Evolutionary conservation across 73 alveolate species (phyloP).

Genomic region (Paraurostyla sp.): DNA sequence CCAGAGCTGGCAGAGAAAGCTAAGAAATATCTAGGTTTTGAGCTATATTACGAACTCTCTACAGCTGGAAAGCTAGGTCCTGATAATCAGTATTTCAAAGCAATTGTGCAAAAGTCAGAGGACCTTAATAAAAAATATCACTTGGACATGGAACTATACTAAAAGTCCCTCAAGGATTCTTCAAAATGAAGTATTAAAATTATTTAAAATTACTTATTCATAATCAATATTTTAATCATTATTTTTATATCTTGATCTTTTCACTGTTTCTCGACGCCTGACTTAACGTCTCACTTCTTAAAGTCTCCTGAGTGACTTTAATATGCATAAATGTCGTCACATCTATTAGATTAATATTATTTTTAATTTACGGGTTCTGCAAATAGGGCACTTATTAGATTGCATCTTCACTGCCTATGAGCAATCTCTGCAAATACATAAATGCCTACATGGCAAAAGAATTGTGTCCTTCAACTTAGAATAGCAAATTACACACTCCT

Average conservation of each 20-base stretch:
- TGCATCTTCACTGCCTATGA: constrained; percentile 30
- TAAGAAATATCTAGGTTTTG: constrained; percentile 51
- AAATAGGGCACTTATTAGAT: constrained; percentile 46
- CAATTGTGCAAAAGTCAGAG: not conserved
- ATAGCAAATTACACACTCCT: constrained; percentile 51
- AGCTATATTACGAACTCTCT: constrained; percentile 30
- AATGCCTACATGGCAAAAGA: constrained; percentile 42
- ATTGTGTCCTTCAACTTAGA: constrained; percentile 8
- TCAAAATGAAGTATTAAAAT: not conserved
- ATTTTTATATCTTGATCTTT: not conserved
- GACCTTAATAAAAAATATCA: constrained; percentile 15
- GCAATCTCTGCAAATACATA: constrained; percentile 38
- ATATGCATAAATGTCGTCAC: constrained; percentile 43
- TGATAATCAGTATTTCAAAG: not conserved
- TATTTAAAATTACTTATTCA: not conserved
- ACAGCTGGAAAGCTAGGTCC: not conserved
- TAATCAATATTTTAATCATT: not conserved
- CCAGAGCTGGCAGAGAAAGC: constrained; percentile 67
- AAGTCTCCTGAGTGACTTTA: not conserved
- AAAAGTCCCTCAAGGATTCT: not conserved
- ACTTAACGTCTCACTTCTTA: not conserved
- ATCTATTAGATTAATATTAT: not conserved
- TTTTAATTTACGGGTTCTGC: constrained; percentile 26
- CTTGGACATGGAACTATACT: not conserved
- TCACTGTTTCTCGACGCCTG: not conserved